A percentile compares a stretch with the other conserved stretches of the same genome.
Evolutionary conservation across 495 filamentous ascomycete genomes (phyloP).

Genomic region (Letharia lupina): DNA sequence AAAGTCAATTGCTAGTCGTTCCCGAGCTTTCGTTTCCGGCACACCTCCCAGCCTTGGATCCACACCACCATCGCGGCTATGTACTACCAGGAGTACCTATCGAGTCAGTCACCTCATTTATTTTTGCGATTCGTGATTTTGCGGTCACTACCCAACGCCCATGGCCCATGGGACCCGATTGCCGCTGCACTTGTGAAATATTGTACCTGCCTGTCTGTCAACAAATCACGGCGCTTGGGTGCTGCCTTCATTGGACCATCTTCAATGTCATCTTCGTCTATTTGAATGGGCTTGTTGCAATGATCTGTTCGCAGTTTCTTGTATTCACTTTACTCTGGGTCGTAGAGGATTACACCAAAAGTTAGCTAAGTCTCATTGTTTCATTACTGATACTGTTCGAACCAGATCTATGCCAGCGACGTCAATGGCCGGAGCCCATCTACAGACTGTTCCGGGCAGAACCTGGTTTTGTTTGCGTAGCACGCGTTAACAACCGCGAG

Average conservation of each 20-base stretch:
- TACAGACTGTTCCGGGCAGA: constrained; percentile 65
- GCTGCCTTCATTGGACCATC: not conserved
- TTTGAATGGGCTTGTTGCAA: not conserved
- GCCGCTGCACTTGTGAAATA: not conserved
- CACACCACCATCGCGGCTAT: constrained; percentile 30
- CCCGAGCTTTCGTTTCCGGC: constrained; percentile 9
- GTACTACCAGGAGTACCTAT: constrained; percentile 65
- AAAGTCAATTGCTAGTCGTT: constrained; percentile 13
- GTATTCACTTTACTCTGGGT: not conserved
- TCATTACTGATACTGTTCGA: constrained; percentile 3
- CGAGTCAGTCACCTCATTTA: constrained; percentile 44
- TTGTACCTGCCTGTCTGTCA: not conserved
- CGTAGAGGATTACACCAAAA: not conserved
- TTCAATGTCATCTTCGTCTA: too few species aligned
- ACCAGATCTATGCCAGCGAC: constrained; percentile 89
- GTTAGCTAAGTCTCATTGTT: not conserved
- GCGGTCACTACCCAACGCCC: not conserved
- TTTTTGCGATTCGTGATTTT: constrained; percentile 8
- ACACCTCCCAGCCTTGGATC: constrained; percentile 12
- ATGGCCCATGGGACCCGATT: not conserved
- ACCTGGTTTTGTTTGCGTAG: constrained; percentile 80
- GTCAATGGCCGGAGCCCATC: constrained; percentile 86
- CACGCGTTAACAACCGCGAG: constrained; percentile 92
- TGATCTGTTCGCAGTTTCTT: not conserved
- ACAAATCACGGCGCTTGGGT: not conserved